phyloP scores from a whole-genome alignment of 768 basidiomycete species.

The Pulveroboletus sp. region DNA sequence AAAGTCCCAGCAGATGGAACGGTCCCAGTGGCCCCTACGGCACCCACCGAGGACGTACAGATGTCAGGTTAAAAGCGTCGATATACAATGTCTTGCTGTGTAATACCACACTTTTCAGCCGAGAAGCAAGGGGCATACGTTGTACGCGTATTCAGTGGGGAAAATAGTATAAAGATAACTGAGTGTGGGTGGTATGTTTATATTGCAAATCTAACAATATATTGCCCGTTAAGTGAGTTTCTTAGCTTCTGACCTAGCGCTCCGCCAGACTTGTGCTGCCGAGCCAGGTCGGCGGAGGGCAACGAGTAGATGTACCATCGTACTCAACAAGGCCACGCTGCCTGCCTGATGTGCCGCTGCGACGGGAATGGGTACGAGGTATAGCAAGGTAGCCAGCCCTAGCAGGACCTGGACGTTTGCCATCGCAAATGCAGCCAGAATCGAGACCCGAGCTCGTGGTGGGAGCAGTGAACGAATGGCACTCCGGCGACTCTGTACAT shows the following conservation, averaged over 20 bases:
- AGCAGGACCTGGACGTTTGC: constrained; percentile 79
- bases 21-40: constrained; percentile 35
- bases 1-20: constrained; percentile 50
- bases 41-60: constrained; percentile 67
- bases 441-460: constrained; percentile 49
- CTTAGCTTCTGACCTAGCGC: constrained; percentile 22
- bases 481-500: constrained; percentile 49
- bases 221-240: constrained; percentile 2
- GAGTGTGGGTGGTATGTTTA: constrained; percentile 23
- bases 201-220: constrained; percentile 7
- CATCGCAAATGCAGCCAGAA: constrained; percentile 64
- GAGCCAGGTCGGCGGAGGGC: constrained; percentile 64
- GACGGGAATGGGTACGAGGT: constrained; percentile 87
- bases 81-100: constrained; percentile 15
- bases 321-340: constrained; percentile 80
- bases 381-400: constrained; percentile 78
- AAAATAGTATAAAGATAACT: constrained; percentile 14
- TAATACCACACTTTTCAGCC: constrained; percentile 7
- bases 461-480: constrained; percentile 50
- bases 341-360: constrained; percentile 96
- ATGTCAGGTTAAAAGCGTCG: constrained; percentile 59
- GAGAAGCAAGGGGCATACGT: neutral
- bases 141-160: neutral
- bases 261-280: constrained; percentile 61
- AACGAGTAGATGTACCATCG: constrained; percentile 72